Percentiles rank a stretch among this genome's conserved stretches.
Evolutionary conservation across 495 filamentous ascomycete genomes (phyloP).

Genomic region (Chaetomidium leptoderma): DNA sequence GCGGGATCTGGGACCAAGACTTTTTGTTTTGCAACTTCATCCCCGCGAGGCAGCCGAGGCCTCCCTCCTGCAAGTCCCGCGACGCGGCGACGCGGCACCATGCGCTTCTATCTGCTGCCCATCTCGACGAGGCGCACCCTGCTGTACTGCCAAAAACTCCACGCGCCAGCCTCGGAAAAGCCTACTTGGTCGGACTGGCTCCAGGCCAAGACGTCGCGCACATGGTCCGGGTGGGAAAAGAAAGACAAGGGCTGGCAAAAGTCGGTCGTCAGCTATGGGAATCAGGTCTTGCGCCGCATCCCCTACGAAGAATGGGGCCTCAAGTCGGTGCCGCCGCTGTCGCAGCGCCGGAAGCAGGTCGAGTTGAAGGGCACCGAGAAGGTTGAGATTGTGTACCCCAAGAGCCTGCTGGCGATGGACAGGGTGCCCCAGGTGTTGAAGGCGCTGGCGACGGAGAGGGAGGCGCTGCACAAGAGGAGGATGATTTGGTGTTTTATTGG

Average conservation of each 20-base stretch:
- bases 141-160: conserved; percentile 81
- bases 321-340: conserved; percentile 87
- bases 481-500: conserved; percentile 75
- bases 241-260: conserved; percentile 83
- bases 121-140: conserved; percentile 88
- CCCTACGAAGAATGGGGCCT: conserved; percentile 96
- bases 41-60: conserved; percentile 12
- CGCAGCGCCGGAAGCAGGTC: conserved; percentile 56
- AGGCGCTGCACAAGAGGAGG: conserved; percentile 67
- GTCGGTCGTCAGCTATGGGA: conserved; percentile 77
- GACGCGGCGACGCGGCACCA: conserved; percentile 41
- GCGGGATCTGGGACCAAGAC: neutral
- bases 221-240: conserved; percentile 85
- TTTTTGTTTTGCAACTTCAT: neutral
- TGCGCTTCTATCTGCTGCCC: conserved; percentile 94
- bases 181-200: conserved; percentile 57
- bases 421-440: conserved; percentile 58
- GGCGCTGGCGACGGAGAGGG: conserved; percentile 69
- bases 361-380: conserved; percentile 60
- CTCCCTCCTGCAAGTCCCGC: too few relatives aligned
- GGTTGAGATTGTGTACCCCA: conserved; percentile 75
- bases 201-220: conserved; percentile 62
- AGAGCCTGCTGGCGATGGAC: conserved; percentile 58
- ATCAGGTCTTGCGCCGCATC: conserved; percentile 76
- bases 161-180: conserved; percentile 43